Evolutionary conservation across 352 stramenopile genomes (phyloP), one percentile per base, ranked within the genome.

Genomic region (Globisporangium rhizosaccharum): DNA sequence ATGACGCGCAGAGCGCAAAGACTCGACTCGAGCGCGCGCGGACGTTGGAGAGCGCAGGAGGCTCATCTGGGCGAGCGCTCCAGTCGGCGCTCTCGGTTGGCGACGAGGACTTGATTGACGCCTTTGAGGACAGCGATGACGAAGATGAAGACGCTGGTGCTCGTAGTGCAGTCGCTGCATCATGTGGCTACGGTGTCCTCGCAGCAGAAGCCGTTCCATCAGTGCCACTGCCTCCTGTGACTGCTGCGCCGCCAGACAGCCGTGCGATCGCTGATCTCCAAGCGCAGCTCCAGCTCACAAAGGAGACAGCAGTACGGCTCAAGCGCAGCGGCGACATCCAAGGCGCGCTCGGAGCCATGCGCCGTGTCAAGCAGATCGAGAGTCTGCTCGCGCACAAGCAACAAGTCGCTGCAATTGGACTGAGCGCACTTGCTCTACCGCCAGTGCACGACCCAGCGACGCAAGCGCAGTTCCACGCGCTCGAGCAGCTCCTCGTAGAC

Each of bases 291-390:
- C 53, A 78, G 36, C 61, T 72, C 12, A 48, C 67, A 20, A 87
- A 79, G 53, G 59, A 72, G 25, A 56, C 55, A 2, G 82, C 82
- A 11, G 59, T 92, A 11, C 50, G 51, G 23, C 49, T 88, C 39
- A 93, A 93, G 55, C 68, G 75, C 23, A 69, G 82, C 23, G 76
- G 79, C 14, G 65, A 85, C 41, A 63, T 85, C n/a, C 56, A 79
- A 36, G 78, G 65, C 25, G 84, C 84, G 0, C 53, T 91, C n/a
- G 75, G 79, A 9, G 73, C 71, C 23, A 79, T 93, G 76, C 72
- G 76, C 15, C 76, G 76, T n/a, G 59, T 76, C 11, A 93, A 93
- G 62, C 74, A 88, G 49, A 81, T 92, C 44, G 74, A 93, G 57
- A 65, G 65, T 33, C 64, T 88, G 1, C 73, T 92, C 25, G 53